phyloP scores from a whole-genome alignment of 495 filamentous ascomycete species.

The Penicillium chermesinum region DNA sequence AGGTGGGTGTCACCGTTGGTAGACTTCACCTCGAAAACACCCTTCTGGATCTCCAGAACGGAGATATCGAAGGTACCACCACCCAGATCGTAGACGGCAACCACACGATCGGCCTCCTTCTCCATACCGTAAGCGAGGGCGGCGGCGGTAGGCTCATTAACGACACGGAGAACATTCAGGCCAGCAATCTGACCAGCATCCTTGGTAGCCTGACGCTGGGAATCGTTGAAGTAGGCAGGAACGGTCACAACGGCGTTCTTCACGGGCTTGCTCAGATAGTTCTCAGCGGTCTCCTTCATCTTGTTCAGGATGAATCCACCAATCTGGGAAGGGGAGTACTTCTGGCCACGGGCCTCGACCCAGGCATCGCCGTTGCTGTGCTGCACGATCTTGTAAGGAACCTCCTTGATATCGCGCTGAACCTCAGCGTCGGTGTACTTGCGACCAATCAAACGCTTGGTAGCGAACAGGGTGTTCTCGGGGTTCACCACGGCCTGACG shows the following conservation, averaged over 20 bases:
- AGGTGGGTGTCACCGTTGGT: slow-evolving; percentile 98
- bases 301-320: slow-evolving; percentile 95
- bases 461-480: slow-evolving; percentile 98
- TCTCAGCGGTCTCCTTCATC: slow-evolving; percentile 98
- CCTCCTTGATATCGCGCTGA: slow-evolving; percentile 96
- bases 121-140: slow-evolving; percentile 93
- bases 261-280: slow-evolving; percentile 79
- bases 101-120: slow-evolving; percentile 83
- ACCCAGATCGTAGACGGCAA: slow-evolving; percentile 96
- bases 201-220: slow-evolving; percentile 95
- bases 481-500: slow-evolving; percentile 99
- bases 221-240: slow-evolving; percentile 97
- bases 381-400: slow-evolving; percentile 98
- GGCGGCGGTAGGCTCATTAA: slow-evolving; percentile 94
- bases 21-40: slow-evolving; percentile 97
- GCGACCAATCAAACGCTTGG: slow-evolving; percentile 98
- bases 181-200: slow-evolving; percentile 95
- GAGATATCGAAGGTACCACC: slow-evolving; percentile 99
- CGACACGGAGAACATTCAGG: slow-evolving; percentile 92
- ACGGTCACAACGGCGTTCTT: slow-evolving; percentile 97
- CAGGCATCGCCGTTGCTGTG: slow-evolving; percentile 98
- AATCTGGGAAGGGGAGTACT: slow-evolving; percentile 97
- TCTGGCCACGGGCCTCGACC: slow-evolving; percentile 92
- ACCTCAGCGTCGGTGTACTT: slow-evolving; percentile 96
- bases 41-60: slow-evolving; percentile 93